Percentiles rank a stretch among this genome's conserved stretches.
These are phyloP conservation scores for Cryptococcus jaspeensis DNA, from an alignment of 1,284 basidiomycete species.

Conservation along the genomic window DNA sequence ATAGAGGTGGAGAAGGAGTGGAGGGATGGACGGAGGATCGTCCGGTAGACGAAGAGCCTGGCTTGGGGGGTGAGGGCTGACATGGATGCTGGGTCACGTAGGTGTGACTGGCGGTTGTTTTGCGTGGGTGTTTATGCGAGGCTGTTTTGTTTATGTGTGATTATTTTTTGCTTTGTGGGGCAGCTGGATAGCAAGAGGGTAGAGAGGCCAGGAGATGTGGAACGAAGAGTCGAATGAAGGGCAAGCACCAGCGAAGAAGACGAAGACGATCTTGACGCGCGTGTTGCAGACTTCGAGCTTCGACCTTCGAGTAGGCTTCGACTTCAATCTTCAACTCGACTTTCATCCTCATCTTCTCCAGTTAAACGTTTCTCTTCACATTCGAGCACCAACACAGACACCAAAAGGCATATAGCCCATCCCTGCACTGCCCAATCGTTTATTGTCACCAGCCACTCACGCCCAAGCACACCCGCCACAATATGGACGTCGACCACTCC, in stretches of 20 bases:
- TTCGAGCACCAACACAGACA: neutral
- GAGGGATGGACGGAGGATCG: neutral
- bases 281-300: too few relatives aligned
- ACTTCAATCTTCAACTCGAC: neutral
- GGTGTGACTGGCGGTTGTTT: too few relatives aligned
- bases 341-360: neutral
- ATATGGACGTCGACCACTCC: conserved; percentile 3
- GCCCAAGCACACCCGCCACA: too few relatives aligned
- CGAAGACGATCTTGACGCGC: too few relatives aligned
- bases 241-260: too few relatives aligned
- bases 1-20: neutral
- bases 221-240: neutral
- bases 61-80: too few relatives aligned
- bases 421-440: neutral
- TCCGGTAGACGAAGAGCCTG: neutral
- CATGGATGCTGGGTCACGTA: neutral
- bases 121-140: too few relatives aligned
- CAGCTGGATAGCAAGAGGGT: too few relatives aligned
- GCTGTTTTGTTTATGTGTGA: too few relatives aligned
- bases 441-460: neutral
- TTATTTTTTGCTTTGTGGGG: too few relatives aligned
- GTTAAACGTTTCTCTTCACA: neutral
- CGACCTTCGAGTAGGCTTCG: neutral
- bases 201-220: too few relatives aligned
- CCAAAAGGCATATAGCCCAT: neutral